These are phyloP conservation scores for Backusella mclennaniae DNA, from an alignment of 192 early-diverging fungal genomes.

Conservation along the genomic window DNA sequence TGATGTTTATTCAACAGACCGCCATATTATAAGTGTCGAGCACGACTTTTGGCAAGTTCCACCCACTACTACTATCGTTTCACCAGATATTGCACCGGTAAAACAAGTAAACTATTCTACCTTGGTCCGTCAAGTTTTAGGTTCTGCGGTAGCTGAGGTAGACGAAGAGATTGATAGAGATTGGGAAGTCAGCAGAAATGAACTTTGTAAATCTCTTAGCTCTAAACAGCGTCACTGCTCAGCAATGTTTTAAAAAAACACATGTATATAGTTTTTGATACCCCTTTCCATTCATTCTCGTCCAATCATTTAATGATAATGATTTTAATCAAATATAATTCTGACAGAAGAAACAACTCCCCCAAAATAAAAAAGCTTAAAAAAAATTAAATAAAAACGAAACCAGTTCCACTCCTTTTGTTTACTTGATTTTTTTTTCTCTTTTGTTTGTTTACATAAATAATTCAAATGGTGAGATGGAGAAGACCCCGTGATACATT, in stretches of 20 bases:
- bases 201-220: not conserved
- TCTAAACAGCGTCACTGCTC: not conserved
- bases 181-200: slow-evolving; percentile 7
- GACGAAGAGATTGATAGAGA: slow-evolving; percentile 13
- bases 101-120: not conserved
- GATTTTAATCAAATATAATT: not conserved
- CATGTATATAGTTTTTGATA: slow-evolving; percentile 2
- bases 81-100: not conserved
- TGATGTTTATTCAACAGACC: not conserved
- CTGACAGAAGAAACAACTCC: not conserved
- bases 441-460: not conserved
- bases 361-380: not conserved
- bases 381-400: not conserved
- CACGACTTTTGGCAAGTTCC: slow-evolving; percentile 1
- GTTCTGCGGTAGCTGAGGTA: not conserved
- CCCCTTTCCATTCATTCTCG: not conserved
- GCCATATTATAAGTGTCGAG: not conserved
- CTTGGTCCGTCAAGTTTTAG: not conserved
- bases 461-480: not conserved
- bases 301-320: not conserved
- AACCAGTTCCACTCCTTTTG: not conserved
- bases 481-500: not conserved
- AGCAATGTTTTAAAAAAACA: not conserved
- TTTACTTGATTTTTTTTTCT: not conserved
- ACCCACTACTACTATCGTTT: not conserved